Base-by-base conservation (phyloP, 192 early-diverging fungal genomes). In the Coemansia sp. region DNA sequence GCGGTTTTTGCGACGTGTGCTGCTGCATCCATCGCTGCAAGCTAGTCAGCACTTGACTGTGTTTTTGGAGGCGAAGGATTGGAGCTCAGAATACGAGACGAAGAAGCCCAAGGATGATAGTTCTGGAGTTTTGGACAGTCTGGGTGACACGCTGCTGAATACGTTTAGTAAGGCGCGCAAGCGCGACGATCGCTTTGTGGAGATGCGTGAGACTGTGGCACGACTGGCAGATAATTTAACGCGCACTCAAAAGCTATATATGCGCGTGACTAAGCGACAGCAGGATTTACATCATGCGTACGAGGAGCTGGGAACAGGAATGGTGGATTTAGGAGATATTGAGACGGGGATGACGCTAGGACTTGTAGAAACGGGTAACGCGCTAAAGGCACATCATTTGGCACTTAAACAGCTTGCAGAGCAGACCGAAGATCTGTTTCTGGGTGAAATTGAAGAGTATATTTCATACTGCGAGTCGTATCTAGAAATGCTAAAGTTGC, bases 81-180 rank as follows among this genome's bases (percentile, higher is more conserved):
- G 88, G 86, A 76, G 78, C 63, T 78, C 72, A 32, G 74, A 82
- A 59, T 81, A 78, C 67, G 86, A 87, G 71, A 70, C 68, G 64
- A 87, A 74, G 75, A 74, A 73, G 68, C 74, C 67, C 57, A 84
- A 72, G 57, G 71, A 67, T 68, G 84, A 69, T 66, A 85, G 71
- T 68, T 30, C 58, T 2, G 84, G 67, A 3, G 89, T 95, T 21
- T 82, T 98, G 58, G 94, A 96, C 31, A 88, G 83, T 51, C 74
- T 98, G 24, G 87, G 92, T 42, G 96, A 97, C 78, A 88, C 83
- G 10, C 67, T 98, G 23, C 54, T 98, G 31, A 96, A 94, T 68
- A 91, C 92, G 19, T 95, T 96, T 68, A 83, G 90, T 57, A 97
- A 93, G 85, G 87, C 96, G 63, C 91, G 89, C 67, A 91, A 93